These are phyloP conservation scores for Inga laurina DNA, from an alignment of 306 rosid genomes.

Conservation along the genomic window DNA sequence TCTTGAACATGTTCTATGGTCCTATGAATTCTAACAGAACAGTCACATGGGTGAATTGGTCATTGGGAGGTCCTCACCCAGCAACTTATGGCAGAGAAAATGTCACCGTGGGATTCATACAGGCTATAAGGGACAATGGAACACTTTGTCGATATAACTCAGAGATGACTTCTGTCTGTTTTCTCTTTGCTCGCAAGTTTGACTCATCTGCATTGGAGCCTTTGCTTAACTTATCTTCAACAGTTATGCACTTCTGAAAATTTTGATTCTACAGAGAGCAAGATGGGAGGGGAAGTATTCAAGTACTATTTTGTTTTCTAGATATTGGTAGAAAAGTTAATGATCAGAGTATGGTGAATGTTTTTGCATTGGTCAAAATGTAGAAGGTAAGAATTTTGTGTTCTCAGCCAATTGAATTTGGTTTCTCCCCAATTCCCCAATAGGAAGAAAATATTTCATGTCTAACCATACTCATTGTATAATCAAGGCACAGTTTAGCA, in stretches of 20 bases:
- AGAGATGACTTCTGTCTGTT: conserved; percentile 71
- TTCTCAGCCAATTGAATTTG: conserved; percentile 11
- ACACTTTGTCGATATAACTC: conserved; percentile 73
- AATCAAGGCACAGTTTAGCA: not conserved
- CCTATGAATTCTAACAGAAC: conserved; percentile 77
- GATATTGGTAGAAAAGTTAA: conserved; percentile 35
- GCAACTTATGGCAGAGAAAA: conserved; percentile 56
- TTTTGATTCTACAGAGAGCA: conserved; percentile 16
- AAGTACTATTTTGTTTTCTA: conserved; percentile 22
- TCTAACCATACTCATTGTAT: not conserved
- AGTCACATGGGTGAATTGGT: conserved; percentile 93
- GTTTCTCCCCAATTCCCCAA: not conserved
- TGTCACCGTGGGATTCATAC: conserved; percentile 60
- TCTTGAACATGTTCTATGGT: conserved; percentile 76
- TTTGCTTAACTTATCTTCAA: conserved; percentile 60
- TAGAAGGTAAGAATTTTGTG: conserved; percentile 40
- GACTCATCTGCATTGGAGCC: conserved; percentile 66
- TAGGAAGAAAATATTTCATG: not conserved
- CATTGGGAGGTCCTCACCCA: conserved; percentile 89
- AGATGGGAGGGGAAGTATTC: not conserved
- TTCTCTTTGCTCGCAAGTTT: conserved; percentile 91
- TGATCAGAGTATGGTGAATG: not conserved
- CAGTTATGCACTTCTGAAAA: conserved; percentile 65
- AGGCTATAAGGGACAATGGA: conserved; percentile 63
- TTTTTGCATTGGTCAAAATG: conserved; percentile 37